Conservation (phyloP, 140 eudicot genomes). For the Anethum foeniculum region DNA sequence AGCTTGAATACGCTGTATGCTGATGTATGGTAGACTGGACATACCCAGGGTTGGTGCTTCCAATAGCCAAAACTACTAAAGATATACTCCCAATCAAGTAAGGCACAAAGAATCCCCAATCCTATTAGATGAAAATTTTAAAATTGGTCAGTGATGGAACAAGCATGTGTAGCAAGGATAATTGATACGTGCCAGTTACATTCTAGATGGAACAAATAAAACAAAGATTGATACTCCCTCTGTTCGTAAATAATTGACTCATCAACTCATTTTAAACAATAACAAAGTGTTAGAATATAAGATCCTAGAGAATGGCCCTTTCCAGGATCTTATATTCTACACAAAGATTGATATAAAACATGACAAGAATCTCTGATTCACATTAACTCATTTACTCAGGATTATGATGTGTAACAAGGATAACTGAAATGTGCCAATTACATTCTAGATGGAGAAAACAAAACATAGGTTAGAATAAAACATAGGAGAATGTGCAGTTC, state of each 20-base stretch:
- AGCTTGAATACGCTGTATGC: neutral
- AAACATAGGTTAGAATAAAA: neutral
- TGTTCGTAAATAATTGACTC: too few relatives aligned
- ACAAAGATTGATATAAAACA: neutral
- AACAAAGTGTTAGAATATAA: too few relatives aligned
- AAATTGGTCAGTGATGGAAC: neutral
- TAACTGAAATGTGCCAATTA: neutral
- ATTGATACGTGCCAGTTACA: neutral
- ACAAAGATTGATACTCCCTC: neutral
- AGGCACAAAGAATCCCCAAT: slow-evolving; percentile 99
- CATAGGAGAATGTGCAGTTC: too few relatives aligned
- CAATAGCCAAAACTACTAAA: slow-evolving; percentile 83
- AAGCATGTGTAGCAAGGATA: neutral
- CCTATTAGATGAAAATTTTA: slow-evolving; percentile 31
- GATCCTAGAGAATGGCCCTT: too few relatives aligned
- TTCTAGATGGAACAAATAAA: neutral
- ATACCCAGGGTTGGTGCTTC: slow-evolving; percentile 97
- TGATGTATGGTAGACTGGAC: slow-evolving; percentile 7
- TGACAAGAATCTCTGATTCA: neutral
- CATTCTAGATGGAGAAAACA: neutral
- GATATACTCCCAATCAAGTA: slow-evolving; percentile 94
- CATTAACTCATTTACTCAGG: neutral
- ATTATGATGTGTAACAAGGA: neutral
- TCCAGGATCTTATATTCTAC: too few relatives aligned
- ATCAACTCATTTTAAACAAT: too few relatives aligned